Evolutionary conservation across 2,329 filamentous ascomycete genomes (phyloP).

Genomic region (Colletotrichum camelliae): DNA sequence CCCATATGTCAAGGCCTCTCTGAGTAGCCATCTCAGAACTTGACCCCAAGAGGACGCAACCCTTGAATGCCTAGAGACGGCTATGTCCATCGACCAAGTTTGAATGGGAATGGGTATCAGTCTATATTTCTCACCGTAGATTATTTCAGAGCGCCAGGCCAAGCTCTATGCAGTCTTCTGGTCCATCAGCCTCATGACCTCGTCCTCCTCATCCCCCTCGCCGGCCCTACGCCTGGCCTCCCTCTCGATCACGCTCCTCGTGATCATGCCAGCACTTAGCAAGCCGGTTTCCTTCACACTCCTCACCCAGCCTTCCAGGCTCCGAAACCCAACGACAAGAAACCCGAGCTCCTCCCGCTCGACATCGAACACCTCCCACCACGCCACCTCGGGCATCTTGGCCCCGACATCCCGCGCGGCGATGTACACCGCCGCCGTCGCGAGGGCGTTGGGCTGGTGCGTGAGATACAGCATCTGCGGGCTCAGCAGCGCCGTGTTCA

Average conservation of each 20-base stretch:
- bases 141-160: background rate
- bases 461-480: conserved; percentile 91
- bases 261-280: conserved; percentile 56
- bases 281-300: conserved; percentile 62
- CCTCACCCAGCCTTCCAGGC: conserved; percentile 73
- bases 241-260: conserved; percentile 59
- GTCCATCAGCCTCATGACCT: conserved; percentile 43
- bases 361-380: conserved; percentile 99
- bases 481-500: conserved; percentile 86
- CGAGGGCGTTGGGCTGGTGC: conserved; percentile 85
- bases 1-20: background rate
- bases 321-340: conserved; percentile 83
- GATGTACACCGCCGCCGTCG: conserved; percentile 90
- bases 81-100: background rate
- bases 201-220: conserved; percentile 45
- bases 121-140: background rate
- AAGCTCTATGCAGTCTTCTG: conserved; percentile 2
- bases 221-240: conserved; percentile 64
- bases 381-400: conserved; percentile 82
- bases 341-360: conserved; percentile 95
- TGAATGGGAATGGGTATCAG: background rate
- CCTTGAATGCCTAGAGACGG: background rate
- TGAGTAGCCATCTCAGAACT: background rate
- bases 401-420: conserved; percentile 78
- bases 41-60: background rate